Conservation (phyloP, 805 yeast species). For the Monosporozyma siamensis region DNA sequence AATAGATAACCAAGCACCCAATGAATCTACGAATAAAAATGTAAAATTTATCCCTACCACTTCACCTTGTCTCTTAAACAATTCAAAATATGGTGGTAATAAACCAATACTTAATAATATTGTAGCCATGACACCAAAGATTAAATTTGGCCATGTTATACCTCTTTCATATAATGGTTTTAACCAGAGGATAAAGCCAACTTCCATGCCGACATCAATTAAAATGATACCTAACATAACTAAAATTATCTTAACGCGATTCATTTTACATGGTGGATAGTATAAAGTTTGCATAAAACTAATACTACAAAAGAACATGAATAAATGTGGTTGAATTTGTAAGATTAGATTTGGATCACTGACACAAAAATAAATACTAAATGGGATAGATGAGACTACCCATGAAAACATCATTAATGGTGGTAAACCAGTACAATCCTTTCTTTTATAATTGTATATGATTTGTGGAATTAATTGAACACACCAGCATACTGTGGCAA, state of each 20-base stretch:
- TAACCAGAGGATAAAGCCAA: slow-evolving; percentile 63
- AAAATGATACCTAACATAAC: slow-evolving; percentile 34
- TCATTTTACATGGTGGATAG: slow-evolving; percentile 58
- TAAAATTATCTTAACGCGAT: slow-evolving; percentile 30
- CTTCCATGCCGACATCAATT: slow-evolving; percentile 49
- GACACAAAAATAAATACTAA: slow-evolving; percentile 68
- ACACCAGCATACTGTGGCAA: slow-evolving; percentile 91
- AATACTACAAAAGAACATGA: slow-evolving; percentile 56
- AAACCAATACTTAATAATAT: slow-evolving; percentile 66
- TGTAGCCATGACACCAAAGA: slow-evolving; percentile 79
- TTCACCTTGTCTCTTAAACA: slow-evolving; percentile 66
- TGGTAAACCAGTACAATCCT: slow-evolving; percentile 81
- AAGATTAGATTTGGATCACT: slow-evolving; percentile 66
- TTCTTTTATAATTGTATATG: slow-evolving; percentile 57
- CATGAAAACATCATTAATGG: slow-evolving; percentile 82
- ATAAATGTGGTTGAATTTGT: slow-evolving; percentile 79
- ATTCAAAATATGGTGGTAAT: slow-evolving; percentile 81
- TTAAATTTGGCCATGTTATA: slow-evolving; percentile 61
- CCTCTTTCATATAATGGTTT: slow-evolving; percentile 45
- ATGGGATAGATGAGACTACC: slow-evolving; percentile 73
- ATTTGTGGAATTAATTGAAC: slow-evolving; percentile 84
- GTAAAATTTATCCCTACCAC: slow-evolving; percentile 85
- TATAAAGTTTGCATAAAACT: slow-evolving; percentile 60
- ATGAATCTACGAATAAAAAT: slow-evolving; percentile 62
- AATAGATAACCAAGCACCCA: slow-evolving; percentile 76